A percentile compares a stretch with the other conserved stretches of the same genome.
Evolutionary conservation across 2,329 filamentous ascomycete genomes (phyloP).

Genomic region (Geoglossum cookeanum): DNA sequence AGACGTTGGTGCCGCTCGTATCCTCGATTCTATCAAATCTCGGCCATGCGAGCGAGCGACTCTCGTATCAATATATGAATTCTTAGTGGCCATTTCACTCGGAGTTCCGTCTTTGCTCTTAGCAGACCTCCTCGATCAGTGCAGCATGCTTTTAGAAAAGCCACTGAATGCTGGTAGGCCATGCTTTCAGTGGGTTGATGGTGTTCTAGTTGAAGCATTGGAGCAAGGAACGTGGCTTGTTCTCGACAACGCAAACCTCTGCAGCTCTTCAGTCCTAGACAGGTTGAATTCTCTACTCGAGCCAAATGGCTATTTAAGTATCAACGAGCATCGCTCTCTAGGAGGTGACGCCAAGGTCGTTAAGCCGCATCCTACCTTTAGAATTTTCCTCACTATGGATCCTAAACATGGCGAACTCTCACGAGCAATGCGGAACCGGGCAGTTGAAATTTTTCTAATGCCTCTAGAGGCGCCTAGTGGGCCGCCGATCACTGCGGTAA

Average conservation of each 20-base stretch:
- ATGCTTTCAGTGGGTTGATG: constrained; percentile 91
- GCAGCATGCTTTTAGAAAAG: constrained; percentile 30
- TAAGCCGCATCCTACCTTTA: constrained; percentile 66
- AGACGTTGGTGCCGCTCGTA: background rate
- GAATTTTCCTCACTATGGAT: constrained; percentile 87
- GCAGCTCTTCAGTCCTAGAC: constrained; percentile 85
- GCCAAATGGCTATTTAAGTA: constrained; percentile 66
- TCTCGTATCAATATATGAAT: background rate
- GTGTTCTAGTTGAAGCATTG: constrained; percentile 72
- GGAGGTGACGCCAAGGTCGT: constrained; percentile 68
- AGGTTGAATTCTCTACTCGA: constrained; percentile 87
- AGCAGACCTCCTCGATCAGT: constrained; percentile 27
- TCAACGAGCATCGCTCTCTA: constrained; percentile 79
- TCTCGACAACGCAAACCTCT: constrained; percentile 92
- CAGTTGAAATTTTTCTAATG: constrained; percentile 69
- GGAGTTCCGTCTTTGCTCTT: constrained; percentile 17
- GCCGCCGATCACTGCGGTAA: background rate
- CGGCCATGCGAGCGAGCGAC: background rate
- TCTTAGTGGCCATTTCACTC: background rate
- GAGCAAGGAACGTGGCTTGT: constrained; percentile 81
- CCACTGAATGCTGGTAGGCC: constrained; percentile 47
- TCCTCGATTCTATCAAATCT: background rate
- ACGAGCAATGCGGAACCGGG: constrained; percentile 88
- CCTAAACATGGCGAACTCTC: constrained; percentile 84
- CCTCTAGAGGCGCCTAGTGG: constrained; percentile 13